These are phyloP conservation scores for Lasiosphaeria hispida DNA, from an alignment of 495 filamentous ascomycete genomes.

Conservation along the genomic window DNA sequence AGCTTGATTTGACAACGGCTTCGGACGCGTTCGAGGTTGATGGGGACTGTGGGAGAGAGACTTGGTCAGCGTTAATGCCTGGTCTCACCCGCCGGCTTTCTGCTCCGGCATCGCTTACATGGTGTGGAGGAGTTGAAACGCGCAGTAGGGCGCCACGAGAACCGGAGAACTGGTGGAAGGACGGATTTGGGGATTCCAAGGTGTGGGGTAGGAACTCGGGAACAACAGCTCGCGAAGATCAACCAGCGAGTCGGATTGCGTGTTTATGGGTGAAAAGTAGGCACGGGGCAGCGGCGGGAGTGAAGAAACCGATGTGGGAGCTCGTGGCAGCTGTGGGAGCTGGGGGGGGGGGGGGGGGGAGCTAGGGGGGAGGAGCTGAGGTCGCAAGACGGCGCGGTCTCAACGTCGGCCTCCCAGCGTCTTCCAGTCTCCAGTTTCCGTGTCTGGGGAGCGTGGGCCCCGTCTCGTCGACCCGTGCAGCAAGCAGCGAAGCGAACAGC, in stretches of 20 bases:
- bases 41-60: slow-evolving; percentile 17
- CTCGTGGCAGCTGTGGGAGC: not conserved
- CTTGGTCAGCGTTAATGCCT: slow-evolving; percentile 35
- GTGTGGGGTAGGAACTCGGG: slow-evolving; percentile 20
- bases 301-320: not conserved
- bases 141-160: slow-evolving; percentile 6
- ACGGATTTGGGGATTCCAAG: slow-evolving; percentile 23
- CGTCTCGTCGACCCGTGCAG: slow-evolving; percentile 7
- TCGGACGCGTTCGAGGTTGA: slow-evolving; percentile 23
- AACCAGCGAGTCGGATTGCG: slow-evolving; percentile 15
- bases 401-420: not conserved
- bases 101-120: slow-evolving; percentile 26
- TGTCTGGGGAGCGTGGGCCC: slow-evolving; percentile 21
- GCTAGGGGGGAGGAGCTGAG: slow-evolving; percentile 2
- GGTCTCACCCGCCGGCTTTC: not conserved
- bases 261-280: slow-evolving; percentile 15
- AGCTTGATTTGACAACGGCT: slow-evolving; percentile 6
- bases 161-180: slow-evolving; percentile 4
- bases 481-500: not conserved
- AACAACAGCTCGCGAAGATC: slow-evolving; percentile 13
- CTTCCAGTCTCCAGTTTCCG: slow-evolving; percentile 11
- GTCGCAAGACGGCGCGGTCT: not conserved
- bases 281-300: slow-evolving; percentile 10
- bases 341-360: not conserved
- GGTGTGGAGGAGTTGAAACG: slow-evolving; percentile 27